phyloP scores from a whole-genome alignment of 805 yeast species.

The Candida caryicola region DNA sequence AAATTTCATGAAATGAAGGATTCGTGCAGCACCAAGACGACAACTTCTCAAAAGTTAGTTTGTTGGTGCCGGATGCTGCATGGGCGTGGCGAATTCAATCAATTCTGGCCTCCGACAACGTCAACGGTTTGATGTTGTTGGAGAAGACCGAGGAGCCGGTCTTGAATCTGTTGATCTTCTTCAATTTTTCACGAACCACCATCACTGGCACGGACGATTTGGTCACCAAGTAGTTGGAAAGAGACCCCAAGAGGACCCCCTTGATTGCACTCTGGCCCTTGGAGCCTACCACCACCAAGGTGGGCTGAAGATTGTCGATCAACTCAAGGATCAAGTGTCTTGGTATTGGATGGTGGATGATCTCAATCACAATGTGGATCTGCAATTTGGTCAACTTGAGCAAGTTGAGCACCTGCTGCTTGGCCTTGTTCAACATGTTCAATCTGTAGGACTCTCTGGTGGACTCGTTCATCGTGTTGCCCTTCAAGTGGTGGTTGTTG shows the following conservation, averaged over 20 bases:
- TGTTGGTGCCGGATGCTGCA: too few relatives aligned
- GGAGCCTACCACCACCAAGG: constrained; percentile 72
- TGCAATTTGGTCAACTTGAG: constrained; percentile 66
- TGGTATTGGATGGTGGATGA: constrained; percentile 73
- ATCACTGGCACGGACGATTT: constrained; percentile 73
- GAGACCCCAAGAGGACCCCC: constrained; percentile 71
- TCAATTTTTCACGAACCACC: constrained; percentile 73
- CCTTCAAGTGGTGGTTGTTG: constrained; percentile 40
- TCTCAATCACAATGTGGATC: constrained; percentile 70
- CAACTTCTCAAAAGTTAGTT: not conserved
- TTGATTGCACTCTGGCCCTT: constrained; percentile 69
- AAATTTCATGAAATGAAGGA: not conserved
- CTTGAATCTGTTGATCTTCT: constrained; percentile 60
- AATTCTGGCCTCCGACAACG: constrained; percentile 47
- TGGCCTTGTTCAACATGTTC: constrained; percentile 41
- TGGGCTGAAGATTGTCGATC: constrained; percentile 68
- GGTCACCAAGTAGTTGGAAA: constrained; percentile 70
- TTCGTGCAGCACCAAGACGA: too few relatives aligned
- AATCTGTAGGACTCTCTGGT: constrained; percentile 36
- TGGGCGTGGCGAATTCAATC: too few relatives aligned
- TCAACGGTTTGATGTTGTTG: constrained; percentile 53
- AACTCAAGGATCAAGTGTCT: constrained; percentile 67
- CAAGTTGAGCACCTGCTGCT: constrained; percentile 45
- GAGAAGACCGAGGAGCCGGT: constrained; percentile 48
- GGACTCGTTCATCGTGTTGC: constrained; percentile 34